Evolutionary conservation across 805 yeast species (phyloP).

Genomic region (Sugiyamaella americana): DNA sequence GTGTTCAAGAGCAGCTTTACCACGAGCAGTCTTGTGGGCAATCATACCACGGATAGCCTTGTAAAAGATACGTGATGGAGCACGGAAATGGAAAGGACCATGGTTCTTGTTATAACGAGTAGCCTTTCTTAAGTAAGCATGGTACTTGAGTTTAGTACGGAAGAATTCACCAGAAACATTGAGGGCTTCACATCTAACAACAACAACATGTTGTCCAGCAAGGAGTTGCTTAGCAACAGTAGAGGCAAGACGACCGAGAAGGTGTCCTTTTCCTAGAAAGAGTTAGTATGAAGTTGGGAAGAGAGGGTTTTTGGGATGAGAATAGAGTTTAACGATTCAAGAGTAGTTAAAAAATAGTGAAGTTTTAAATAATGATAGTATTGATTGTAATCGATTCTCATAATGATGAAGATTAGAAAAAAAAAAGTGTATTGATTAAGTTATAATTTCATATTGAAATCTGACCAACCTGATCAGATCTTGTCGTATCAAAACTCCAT

Average conservation of each 20-base stretch:
- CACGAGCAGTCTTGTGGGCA: slow-evolving; percentile 99
- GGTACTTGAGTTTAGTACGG: slow-evolving; percentile 99
- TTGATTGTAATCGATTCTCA: too few species aligned
- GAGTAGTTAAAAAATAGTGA: neutral
- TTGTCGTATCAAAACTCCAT: neutral
- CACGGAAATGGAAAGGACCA: slow-evolving; percentile 99
- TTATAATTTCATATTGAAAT: neutral
- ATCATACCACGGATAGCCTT: slow-evolving; percentile 99
- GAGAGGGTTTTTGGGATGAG: neutral
- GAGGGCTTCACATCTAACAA: slow-evolving; percentile 94
- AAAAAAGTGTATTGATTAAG: neutral
- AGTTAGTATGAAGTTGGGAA: neutral
- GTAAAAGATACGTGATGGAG: slow-evolving; percentile 99
- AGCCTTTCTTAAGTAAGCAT: slow-evolving; percentile 99
- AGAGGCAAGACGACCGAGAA: slow-evolving; percentile 99
- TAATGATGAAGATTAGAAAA: too few species aligned
- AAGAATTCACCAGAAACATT: slow-evolving; percentile 99
- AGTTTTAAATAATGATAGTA: neutral
- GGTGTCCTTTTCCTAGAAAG: slow-evolving; percentile 81
- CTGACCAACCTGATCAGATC: neutral
- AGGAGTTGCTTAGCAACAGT: slow-evolving; percentile 97
- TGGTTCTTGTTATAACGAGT: slow-evolving; percentile 97
- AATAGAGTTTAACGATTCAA: neutral
- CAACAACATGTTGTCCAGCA: slow-evolving; percentile 96
- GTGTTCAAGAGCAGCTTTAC: slow-evolving; percentile 99